These are phyloP conservation scores for Croton laevigatus DNA, from an alignment of 441 rosid species.

Conservation along the genomic window DNA sequence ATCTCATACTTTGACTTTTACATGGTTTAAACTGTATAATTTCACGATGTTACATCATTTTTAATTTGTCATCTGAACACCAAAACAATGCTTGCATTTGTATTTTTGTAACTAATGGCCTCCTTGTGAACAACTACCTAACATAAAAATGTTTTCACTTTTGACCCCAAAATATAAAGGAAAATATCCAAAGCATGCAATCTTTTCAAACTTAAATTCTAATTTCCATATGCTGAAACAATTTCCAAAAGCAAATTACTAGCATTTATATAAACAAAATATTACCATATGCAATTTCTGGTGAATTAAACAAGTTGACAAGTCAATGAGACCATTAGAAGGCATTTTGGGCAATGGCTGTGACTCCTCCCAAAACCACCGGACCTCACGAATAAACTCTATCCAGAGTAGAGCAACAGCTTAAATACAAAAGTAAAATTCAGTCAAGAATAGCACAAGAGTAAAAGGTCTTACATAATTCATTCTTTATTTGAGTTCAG, in stretches of 20 bases:
- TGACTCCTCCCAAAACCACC: slow-evolving; percentile 99
- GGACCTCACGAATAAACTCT: slow-evolving; percentile 96
- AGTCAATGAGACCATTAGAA: slow-evolving; percentile 62
- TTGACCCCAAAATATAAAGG: too few relatives aligned
- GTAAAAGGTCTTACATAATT: neutral
- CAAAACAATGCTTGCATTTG: too few relatives aligned
- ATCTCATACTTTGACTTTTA: too few relatives aligned
- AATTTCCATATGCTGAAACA: neutral
- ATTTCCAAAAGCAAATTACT: neutral
- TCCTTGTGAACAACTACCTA: too few relatives aligned
- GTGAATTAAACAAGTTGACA: slow-evolving; percentile 81
- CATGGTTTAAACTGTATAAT: too few relatives aligned
- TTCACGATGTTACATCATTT: too few relatives aligned
- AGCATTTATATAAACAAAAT: slow-evolving; percentile 8
- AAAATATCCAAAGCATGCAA: neutral
- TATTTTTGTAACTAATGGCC: too few relatives aligned
- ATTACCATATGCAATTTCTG: slow-evolving; percentile 97
- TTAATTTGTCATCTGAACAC: too few relatives aligned
- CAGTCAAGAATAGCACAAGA: slow-evolving; percentile 16
- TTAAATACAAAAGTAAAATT: slow-evolving; percentile 29
- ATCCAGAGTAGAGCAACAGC: slow-evolving; percentile 96
- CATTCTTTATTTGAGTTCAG: neutral
- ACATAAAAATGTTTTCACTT: too few relatives aligned
- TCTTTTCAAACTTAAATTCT: neutral
- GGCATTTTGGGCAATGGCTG: slow-evolving; percentile 84